phyloP scores from a whole-genome alignment of 805 yeast genomes.

The Candida corydali region DNA sequence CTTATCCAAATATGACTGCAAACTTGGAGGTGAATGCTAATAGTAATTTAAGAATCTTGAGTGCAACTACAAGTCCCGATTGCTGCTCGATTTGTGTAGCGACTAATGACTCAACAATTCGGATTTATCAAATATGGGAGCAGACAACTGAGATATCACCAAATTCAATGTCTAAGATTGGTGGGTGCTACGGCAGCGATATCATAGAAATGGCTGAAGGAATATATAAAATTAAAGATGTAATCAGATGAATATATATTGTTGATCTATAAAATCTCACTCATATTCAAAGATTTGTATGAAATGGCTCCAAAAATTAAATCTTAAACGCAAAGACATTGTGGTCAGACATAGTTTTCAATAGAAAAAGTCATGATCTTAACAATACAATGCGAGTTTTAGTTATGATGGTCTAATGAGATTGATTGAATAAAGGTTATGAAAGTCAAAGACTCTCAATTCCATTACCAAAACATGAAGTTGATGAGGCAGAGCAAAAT shows the following conservation, averaged over 20 bases:
- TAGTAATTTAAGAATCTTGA: conserved; percentile 53
- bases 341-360: no score
- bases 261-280: not conserved
- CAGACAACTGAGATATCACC: conserved; percentile 22
- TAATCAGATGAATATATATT: conserved; percentile 16
- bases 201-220: conserved; percentile 55
- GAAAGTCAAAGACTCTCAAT: no score
- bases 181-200: conserved; percentile 24
- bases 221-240: conserved; percentile 25
- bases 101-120: conserved; percentile 70
- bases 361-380: no score
- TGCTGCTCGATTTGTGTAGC: conserved; percentile 63
- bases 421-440: no score
- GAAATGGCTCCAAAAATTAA: no score
- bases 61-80: conserved; percentile 67
- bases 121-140: conserved; percentile 72
- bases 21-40: conserved; percentile 47
- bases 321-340: no score
- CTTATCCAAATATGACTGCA: conserved; percentile 61
- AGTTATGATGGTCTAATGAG: no score
- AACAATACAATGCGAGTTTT: no score
- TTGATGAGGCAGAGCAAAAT: no score
- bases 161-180: conserved; percentile 5
- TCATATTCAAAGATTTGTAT: no score
- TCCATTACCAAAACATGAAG: no score